Percentiles rank a stretch among this genome's conserved stretches.
Conservation (phyloP, 371 early-diverging fungal genomes). For the Rhizopus microsporus region DNA sequence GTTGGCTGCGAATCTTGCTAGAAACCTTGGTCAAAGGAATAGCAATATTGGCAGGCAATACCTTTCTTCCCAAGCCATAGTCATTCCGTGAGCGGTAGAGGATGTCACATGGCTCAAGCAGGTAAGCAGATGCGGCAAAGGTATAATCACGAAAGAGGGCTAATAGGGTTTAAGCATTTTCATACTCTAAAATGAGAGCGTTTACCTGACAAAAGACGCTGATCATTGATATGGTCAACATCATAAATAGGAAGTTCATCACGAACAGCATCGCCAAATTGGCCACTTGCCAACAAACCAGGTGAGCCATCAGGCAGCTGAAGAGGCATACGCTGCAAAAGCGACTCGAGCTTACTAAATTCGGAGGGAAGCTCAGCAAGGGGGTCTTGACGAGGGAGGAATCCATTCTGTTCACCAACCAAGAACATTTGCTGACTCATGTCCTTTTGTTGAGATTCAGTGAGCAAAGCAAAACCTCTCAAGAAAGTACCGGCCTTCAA, state of each 20-base stretch:
- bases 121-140: conserved; percentile 83
- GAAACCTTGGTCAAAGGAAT: conserved; percentile 76
- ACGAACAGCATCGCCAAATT: conserved; percentile 78
- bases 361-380: conserved; percentile 63
- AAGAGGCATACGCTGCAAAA: conserved; percentile 82
- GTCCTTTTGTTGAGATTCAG: conserved; percentile 22
- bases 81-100: conserved; percentile 63
- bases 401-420: conserved; percentile 70
- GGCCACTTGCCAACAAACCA: conserved; percentile 77
- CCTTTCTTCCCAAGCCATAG: conserved; percentile 79
- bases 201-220: conserved; percentile 68
- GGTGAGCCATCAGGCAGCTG: conserved; percentile 61
- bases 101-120: conserved; percentile 89
- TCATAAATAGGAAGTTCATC: conserved; percentile 74
- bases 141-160: conserved; percentile 89
- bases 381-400: conserved; percentile 73
- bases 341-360: conserved; percentile 67
- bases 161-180: conserved; percentile 4
- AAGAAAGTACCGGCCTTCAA: conserved; percentile 2
- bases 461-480: conserved; percentile 15
- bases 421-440: conserved; percentile 47
- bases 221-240: conserved; percentile 68
- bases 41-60: conserved; percentile 78
- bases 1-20: conserved; percentile 72
- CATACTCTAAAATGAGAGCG: neutral